A percentile compares a stretch with the other conserved stretches of the same genome.
phyloP scores from a whole-genome alignment of 208 protist genomes.

The Porcisia deanei region DNA sequence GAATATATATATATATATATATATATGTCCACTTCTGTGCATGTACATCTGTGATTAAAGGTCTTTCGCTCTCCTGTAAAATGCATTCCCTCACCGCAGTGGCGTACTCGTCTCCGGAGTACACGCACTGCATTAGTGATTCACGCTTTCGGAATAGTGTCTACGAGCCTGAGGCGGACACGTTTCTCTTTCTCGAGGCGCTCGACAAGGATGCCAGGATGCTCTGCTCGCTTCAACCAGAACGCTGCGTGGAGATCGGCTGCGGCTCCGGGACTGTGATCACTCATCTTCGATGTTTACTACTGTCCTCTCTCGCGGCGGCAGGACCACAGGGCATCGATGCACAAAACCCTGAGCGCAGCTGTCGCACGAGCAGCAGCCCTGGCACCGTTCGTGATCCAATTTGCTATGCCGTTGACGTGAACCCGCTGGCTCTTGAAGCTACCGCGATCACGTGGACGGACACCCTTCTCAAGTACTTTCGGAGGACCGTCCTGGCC shows the following conservation, averaged over 20 bases:
- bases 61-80: no score
- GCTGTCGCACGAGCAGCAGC: background rate
- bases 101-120: slow-evolving; percentile 71
- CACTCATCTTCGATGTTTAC: slow-evolving; percentile 60
- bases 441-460: slow-evolving; percentile 77
- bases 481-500: slow-evolving; percentile 7
- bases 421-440: slow-evolving; percentile 84
- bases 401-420: slow-evolving; percentile 65
- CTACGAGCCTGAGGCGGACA: slow-evolving; percentile 91
- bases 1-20: background rate
- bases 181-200: slow-evolving; percentile 84
- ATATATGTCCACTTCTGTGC: background rate
- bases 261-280: slow-evolving; percentile 86
- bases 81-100: background rate
- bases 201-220: slow-evolving; percentile 56
- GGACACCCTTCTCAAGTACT: slow-evolving; percentile 43
- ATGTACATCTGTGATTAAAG: background rate
- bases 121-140: slow-evolving; percentile 84
- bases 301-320: slow-evolving; percentile 12
- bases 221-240: slow-evolving; percentile 40
- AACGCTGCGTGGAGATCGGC: slow-evolving; percentile 77
- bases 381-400: slow-evolving; percentile 11
- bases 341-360: background rate
- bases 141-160: slow-evolving; percentile 64
- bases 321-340: background rate